A percentile compares a stretch with the other conserved stretches of the same genome.
Evolutionary conservation across 805 yeast species (phyloP).

Genomic region (Lachancea dasiensis): DNA sequence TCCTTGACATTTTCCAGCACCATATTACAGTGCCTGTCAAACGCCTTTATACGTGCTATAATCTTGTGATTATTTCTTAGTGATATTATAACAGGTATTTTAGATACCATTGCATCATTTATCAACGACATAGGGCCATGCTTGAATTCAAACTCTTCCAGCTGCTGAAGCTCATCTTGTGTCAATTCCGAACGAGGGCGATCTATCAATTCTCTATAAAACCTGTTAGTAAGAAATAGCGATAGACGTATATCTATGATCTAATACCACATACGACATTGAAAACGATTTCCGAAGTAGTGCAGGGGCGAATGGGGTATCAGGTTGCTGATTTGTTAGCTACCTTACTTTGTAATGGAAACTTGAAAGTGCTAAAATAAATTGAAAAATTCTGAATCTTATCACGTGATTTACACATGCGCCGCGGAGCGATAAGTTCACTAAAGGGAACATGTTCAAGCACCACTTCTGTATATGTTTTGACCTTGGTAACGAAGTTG

Average conservation of each 20-base stretch:
- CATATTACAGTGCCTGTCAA: slow-evolving; percentile 94
- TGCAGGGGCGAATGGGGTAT: no score
- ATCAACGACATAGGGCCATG: slow-evolving; percentile 89
- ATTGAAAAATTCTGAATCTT: background rate
- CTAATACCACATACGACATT: slow-evolving; percentile 9
- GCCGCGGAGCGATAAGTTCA: background rate
- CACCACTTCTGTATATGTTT: slow-evolving; percentile 70
- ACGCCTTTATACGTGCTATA: slow-evolving; percentile 85
- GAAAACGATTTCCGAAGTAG: no score
- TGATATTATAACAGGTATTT: slow-evolving; percentile 76
- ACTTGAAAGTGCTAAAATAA: no score
- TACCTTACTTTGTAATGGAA: no score
- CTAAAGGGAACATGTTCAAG: no score
- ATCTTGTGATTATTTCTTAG: slow-evolving; percentile 91
- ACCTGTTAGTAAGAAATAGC: slow-evolving; percentile 7
- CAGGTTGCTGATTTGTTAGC: no score
- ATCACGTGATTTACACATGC: background rate
- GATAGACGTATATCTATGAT: no score
- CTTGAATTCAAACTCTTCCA: slow-evolving; percentile 84
- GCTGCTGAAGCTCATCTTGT: slow-evolving; percentile 66
- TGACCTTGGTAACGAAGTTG: slow-evolving; percentile 84
- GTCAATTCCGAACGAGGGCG: slow-evolving; percentile 76
- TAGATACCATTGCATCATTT: slow-evolving; percentile 72
- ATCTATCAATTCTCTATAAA: slow-evolving; percentile 30
- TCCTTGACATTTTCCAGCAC: slow-evolving; percentile 89